Percentiles rank a stretch among this genome's conserved stretches.
These are phyloP conservation scores for Leucoagaricus sp. DNA, from an alignment of 1,284 basidiomycete species.

Conservation along the genomic window DNA sequence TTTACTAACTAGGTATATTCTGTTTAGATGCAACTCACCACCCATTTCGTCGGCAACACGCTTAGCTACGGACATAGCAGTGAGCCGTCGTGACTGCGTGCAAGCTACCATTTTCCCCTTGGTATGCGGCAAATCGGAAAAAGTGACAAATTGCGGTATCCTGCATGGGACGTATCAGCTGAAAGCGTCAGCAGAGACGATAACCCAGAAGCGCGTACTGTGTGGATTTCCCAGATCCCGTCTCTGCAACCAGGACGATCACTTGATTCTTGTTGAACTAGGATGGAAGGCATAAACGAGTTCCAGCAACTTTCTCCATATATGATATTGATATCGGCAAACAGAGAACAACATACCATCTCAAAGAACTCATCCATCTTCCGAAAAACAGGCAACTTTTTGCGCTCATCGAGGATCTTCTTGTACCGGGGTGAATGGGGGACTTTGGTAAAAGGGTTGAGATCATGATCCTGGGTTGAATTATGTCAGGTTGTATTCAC, in stretches of 20 bases:
- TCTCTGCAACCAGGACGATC: slow-evolving; percentile 97
- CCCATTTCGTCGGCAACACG: slow-evolving; percentile 99
- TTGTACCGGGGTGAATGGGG: slow-evolving; percentile 83
- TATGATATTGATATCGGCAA: slow-evolving; percentile 16
- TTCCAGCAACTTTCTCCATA: slow-evolving; percentile 45
- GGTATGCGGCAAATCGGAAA: slow-evolving; percentile 88
- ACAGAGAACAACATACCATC: slow-evolving; percentile 48
- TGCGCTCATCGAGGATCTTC: slow-evolving; percentile 84
- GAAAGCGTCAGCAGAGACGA: slow-evolving; percentile 14
- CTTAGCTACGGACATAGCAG: slow-evolving; percentile 97
- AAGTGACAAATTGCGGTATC: slow-evolving; percentile 96
- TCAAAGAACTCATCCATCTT: slow-evolving; percentile 94
- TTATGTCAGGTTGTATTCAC: background rate
- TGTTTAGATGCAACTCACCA: slow-evolving; percentile 57
- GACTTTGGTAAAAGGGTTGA: slow-evolving; percentile 87
- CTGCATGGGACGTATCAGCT: slow-evolving; percentile 35
- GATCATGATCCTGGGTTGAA: slow-evolving; percentile 69
- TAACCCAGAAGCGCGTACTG: slow-evolving; percentile 70
- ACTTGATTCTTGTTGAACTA: slow-evolving; percentile 89
- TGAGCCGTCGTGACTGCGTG: slow-evolving; percentile 96
- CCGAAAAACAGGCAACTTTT: slow-evolving; percentile 88
- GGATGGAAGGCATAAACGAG: slow-evolving; percentile 32
- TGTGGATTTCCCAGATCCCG: slow-evolving; percentile 97
- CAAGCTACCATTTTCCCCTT: slow-evolving; percentile 93
- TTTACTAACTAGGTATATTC: too few relatives aligned